Conservation (phyloP, 169 alveolate species). For the Theileria parva region DNA sequence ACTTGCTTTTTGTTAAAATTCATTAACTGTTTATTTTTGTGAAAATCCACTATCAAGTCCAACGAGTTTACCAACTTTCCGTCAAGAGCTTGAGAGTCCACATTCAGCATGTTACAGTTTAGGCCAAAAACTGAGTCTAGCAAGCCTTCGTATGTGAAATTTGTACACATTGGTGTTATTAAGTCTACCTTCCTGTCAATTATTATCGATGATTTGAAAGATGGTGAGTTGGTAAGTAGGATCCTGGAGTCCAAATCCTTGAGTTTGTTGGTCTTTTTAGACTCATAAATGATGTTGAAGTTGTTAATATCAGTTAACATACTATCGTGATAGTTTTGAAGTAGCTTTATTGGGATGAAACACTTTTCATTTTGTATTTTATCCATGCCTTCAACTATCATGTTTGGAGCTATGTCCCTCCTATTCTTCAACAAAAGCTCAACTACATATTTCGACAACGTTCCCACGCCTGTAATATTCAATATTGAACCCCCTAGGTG, state of each 20-base stretch:
- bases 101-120: not conserved
- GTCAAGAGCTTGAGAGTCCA: constrained; percentile 44
- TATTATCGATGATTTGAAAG: constrained; percentile 28
- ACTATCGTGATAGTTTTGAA: not conserved
- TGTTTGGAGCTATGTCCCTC: constrained; percentile 51
- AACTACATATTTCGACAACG: constrained; percentile 17
- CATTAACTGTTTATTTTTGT: constrained; percentile 9
- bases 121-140: constrained; percentile 54
- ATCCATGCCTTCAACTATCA: constrained; percentile 37
- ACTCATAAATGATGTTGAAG: not conserved
- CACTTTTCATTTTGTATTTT: constrained; percentile 12
- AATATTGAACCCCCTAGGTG: constrained; percentile 44
- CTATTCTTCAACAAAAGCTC: constrained; percentile 44
- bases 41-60: constrained; percentile 18
- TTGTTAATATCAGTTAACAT: not conserved
- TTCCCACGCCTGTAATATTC: constrained; percentile 48
- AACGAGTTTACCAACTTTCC: constrained; percentile 41
- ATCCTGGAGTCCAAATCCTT: constrained; percentile 8
- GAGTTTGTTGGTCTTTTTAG: not conserved
- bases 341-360: constrained; percentile 23
- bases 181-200: constrained; percentile 58
- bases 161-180: constrained; percentile 63
- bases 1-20: constrained; percentile 8
- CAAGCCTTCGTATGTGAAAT: constrained; percentile 61
- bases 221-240: constrained; percentile 21